Evolutionary conservation across 257 asterid species (phyloP), one percentile per base, ranked within the genome.

Genomic region (Paraleonurus japonicus): DNA sequence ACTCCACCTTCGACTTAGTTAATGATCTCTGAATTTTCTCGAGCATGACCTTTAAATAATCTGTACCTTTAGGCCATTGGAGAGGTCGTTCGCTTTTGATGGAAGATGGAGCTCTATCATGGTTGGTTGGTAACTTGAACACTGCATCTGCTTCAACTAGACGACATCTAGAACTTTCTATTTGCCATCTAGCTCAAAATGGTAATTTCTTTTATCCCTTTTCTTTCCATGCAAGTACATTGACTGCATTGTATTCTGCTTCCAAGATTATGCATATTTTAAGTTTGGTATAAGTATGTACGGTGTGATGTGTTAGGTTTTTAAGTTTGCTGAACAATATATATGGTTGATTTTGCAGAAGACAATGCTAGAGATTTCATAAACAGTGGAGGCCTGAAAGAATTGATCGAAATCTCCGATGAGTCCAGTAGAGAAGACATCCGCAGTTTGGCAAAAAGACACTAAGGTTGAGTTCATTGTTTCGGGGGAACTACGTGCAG

Each of bases 121-220:
- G 98, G 98, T 77, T 92, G 81, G 84, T 86, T 35, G 75, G 90
- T 30, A 88, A 90, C 84, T 78, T 83, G 75, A 88, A 81, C 73
- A 79, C 77, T 20, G 16, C 85, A 50, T 75, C 93, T 57, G 54
- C 88, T 75, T 75, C 96, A 17, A 80, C 90, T 11, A 79, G 88
- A 61, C 96, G 98, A 32, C 98, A 92, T 67, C 76, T 88, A 70
- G 98, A 92, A 76, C 96, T 92, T 71, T 92, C 98, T 63, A 79
- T 92, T 59, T 92, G 97, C 84, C 98, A 90, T 85, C 82, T 92
- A 76, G 98, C 98, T 69, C 98, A 92, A 83, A 92, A 92, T 77
- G 98, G 97, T 92, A 70, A 64, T 7, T 22, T 50, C 33, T 9
- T 48, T 17, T 67, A 57, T 39, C 17, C 47, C 5, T 32, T 61